Evolutionary conservation across 441 rosid species (phyloP).

Genomic region (Breynia disticha): DNA sequence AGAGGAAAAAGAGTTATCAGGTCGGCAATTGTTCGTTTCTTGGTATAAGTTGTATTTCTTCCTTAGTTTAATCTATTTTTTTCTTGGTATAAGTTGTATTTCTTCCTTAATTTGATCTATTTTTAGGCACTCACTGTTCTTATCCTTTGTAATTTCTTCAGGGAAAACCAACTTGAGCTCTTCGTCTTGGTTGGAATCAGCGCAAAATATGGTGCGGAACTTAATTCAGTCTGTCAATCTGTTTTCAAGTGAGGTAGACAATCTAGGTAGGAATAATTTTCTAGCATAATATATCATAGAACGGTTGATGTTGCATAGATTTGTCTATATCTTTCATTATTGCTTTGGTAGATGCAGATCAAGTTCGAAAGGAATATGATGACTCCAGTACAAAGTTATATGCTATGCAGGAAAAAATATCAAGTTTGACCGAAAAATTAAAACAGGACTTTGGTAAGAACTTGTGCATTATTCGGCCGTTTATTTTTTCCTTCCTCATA

Average conservation of each 20-base stretch:
- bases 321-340: not conserved
- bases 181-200: constrained; percentile 30
- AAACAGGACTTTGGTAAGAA: constrained; percentile 33
- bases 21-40: constrained; percentile 4
- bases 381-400: constrained; percentile 23
- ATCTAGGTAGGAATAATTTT: constrained; percentile 16
- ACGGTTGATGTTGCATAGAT: not conserved
- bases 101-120: not conserved
- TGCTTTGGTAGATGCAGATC: constrained; percentile 19
- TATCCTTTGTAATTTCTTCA: constrained; percentile 9
- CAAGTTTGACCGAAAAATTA: constrained; percentile 29
- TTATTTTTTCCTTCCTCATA: not conserved
- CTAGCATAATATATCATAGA: not conserved
- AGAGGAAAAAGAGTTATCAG: constrained; percentile 5
- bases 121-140: not conserved
- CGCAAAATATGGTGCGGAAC: constrained; percentile 16
- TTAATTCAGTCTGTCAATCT: constrained; percentile 20
- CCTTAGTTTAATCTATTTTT: not conserved
- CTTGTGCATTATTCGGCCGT: not conserved
- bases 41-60: not conserved
- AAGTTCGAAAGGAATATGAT: constrained; percentile 26
- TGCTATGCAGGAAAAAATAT: constrained; percentile 25
- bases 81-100: too few relatives aligned
- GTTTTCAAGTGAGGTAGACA: constrained; percentile 19
- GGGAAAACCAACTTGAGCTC: constrained; percentile 9